phyloP scores from a whole-genome alignment of 2,329 filamentous ascomycete genomes.

The Myriosclerotinia duriaeana region DNA sequence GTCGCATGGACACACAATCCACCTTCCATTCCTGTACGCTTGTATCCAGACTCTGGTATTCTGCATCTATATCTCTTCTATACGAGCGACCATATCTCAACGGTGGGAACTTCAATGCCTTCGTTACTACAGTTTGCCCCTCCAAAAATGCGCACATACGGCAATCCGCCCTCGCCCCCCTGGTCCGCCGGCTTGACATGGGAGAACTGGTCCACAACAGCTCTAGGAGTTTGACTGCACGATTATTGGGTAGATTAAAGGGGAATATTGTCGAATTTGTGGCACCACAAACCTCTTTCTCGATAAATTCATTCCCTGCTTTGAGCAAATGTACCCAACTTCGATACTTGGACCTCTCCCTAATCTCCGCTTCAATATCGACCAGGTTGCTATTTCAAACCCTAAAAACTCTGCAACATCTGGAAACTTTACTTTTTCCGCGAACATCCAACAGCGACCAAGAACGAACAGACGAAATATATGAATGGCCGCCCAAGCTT shows the following conservation, averaged over 20 bases:
- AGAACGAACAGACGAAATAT: conserved; percentile 26
- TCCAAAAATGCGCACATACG: conserved; percentile 42
- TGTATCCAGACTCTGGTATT: conserved; percentile 40
- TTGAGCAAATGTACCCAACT: conserved; percentile 40
- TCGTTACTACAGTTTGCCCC: conserved; percentile 40
- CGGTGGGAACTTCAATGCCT: conserved; percentile 38
- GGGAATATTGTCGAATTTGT: conserved; percentile 40
- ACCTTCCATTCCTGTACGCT: conserved; percentile 38
- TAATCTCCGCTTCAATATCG: conserved; percentile 40
- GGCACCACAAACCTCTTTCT: conserved; percentile 40
- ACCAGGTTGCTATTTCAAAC: conserved; percentile 39
- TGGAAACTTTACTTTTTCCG: conserved; percentile 40
- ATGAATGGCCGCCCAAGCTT: conserved; percentile 39
- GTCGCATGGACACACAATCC: conserved; percentile 27
- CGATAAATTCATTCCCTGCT: conserved; percentile 41
- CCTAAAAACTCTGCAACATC: conserved; percentile 33
- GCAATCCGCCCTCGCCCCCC: conserved; percentile 34
- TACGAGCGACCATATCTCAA: conserved; percentile 37
- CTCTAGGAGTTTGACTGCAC: conserved; percentile 38
- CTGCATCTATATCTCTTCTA: conserved; percentile 33
- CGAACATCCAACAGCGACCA: conserved; percentile 35
- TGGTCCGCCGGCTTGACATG: conserved; percentile 41
- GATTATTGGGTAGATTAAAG: conserved; percentile 40
- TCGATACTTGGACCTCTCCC: conserved; percentile 38
- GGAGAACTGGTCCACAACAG: conserved; percentile 39